Evolutionary conservation across 192 early-diverging fungal species (phyloP).

Genomic region (Linnemannia hyalina): DNA sequence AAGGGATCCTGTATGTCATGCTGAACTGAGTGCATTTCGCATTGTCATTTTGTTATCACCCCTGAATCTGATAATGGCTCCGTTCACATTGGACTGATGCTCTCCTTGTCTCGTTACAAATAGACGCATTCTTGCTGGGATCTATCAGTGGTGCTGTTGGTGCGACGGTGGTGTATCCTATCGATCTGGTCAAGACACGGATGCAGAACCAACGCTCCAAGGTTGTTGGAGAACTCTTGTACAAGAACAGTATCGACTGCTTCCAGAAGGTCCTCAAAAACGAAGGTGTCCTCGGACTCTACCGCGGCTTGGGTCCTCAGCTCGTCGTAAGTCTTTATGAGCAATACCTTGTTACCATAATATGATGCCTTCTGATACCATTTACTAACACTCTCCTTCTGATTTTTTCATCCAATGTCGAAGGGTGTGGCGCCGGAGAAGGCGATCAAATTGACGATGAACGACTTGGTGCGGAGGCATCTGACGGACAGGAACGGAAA

Average conservation of each 20-base stretch:
- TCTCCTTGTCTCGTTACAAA: neutral
- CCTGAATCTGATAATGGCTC: neutral
- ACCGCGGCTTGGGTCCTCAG: conserved; percentile 93
- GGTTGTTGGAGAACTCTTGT: conserved; percentile 91
- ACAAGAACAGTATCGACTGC: conserved; percentile 96
- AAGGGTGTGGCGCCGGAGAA: conserved; percentile 96
- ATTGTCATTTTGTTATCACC: neutral
- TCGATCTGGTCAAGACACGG: conserved; percentile 97
- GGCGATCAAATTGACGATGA: conserved; percentile 97
- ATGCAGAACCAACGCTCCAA: conserved; percentile 98
- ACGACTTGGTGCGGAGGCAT: conserved; percentile 87
- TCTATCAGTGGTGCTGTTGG: conserved; percentile 94
- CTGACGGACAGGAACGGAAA: conserved; percentile 78
- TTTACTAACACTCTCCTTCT: neutral
- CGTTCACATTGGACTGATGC: neutral
- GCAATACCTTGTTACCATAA: no score
- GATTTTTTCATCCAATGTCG: neutral
- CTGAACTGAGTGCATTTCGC: neutral
- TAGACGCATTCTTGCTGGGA: conserved; percentile 76
- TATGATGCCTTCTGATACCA: no score
- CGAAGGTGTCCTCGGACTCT: conserved; percentile 91
- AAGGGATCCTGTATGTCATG: conserved; percentile 44
- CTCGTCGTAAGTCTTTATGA: conserved; percentile 67
- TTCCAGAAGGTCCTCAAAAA: conserved; percentile 94
- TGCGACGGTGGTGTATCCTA: conserved; percentile 97